Evolutionary conservation across 2,329 filamentous ascomycete genomes (phyloP).

Genomic region (Cladosporium halotolerans): DNA sequence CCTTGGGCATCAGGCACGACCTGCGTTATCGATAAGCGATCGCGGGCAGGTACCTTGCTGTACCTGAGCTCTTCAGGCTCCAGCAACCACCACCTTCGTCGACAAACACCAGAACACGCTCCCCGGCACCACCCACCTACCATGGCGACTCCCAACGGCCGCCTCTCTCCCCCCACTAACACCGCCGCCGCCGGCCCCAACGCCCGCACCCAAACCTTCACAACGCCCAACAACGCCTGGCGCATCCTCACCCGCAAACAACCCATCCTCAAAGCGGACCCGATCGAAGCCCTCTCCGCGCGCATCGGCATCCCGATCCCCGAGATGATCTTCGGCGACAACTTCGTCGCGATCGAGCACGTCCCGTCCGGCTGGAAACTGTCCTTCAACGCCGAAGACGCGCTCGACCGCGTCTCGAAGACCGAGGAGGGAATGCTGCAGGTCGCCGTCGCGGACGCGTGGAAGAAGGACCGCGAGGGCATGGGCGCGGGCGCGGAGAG

Average conservation of each 20-base stretch:
- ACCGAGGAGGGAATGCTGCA: conserved; percentile 85
- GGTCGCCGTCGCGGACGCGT: conserved; percentile 86
- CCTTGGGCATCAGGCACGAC: neutral
- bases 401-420: conserved; percentile 88
- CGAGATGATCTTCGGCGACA: conserved; percentile 99
- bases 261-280: conserved; percentile 85
- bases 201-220: conserved; percentile 18
- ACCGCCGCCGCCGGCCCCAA: conserved; percentile 5
- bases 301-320: conserved; percentile 80
- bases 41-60: neutral
- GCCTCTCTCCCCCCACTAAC: neutral
- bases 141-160: conserved; percentile 48
- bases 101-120: neutral
- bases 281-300: conserved; percentile 78
- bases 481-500: conserved; percentile 70
- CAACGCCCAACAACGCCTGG: conserved; percentile 27
- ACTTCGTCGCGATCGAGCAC: conserved; percentile 71
- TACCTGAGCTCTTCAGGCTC: neutral
- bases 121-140: neutral
- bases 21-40: neutral
- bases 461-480: conserved; percentile 68
- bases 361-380: conserved; percentile 68
- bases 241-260: conserved; percentile 75
- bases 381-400: conserved; percentile 77
- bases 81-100: neutral